Evolutionary conservation across 257 asterid species (phyloP).

Genomic region (Penstemon newberryi): DNA sequence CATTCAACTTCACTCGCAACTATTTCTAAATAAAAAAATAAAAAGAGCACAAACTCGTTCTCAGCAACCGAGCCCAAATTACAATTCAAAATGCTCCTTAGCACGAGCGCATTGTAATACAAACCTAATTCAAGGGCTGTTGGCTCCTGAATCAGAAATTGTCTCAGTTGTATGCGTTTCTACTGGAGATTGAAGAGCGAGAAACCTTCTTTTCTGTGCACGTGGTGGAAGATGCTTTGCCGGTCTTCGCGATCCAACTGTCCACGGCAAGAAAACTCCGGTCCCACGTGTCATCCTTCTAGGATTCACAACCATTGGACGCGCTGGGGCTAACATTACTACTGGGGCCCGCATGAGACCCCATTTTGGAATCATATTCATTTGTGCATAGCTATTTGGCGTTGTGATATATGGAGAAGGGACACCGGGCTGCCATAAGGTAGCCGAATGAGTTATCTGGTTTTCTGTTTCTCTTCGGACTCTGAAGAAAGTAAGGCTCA

Average conservation of each 20-base stretch:
- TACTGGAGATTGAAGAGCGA: constrained; percentile 58
- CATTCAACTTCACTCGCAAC: constrained; percentile 37
- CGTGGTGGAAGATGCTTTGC: constrained; percentile 87
- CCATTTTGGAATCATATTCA: constrained; percentile 70
- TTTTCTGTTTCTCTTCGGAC: constrained; percentile 53
- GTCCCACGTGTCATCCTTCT: constrained; percentile 71
- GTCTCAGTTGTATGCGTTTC: constrained; percentile 43
- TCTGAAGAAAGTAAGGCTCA: constrained; percentile 77
- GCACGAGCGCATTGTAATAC: constrained; percentile 14
- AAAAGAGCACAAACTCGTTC: constrained; percentile 26
- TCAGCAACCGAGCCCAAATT: constrained; percentile 32
- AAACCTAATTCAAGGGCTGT: constrained; percentile 28
- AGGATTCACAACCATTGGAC: constrained; percentile 54
- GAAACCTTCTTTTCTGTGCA: constrained; percentile 71
- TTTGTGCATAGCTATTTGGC: constrained; percentile 42
- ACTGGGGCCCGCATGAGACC: constrained; percentile 66
- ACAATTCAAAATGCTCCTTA: constrained; percentile 32
- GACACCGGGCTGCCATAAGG: constrained; percentile 76
- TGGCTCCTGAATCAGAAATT: constrained; percentile 37
- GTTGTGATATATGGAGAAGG: constrained; percentile 43
- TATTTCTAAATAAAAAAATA: constrained; percentile 33
- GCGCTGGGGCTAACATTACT: constrained; percentile 69
- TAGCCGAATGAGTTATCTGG: constrained; percentile 34
- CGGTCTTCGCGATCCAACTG: constrained; percentile 58
- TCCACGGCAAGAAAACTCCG: constrained; percentile 91